These are phyloP conservation scores for Aspergillus carbonarius DNA, from an alignment of 2,329 filamentous ascomycete species.

Conservation along the genomic window DNA sequence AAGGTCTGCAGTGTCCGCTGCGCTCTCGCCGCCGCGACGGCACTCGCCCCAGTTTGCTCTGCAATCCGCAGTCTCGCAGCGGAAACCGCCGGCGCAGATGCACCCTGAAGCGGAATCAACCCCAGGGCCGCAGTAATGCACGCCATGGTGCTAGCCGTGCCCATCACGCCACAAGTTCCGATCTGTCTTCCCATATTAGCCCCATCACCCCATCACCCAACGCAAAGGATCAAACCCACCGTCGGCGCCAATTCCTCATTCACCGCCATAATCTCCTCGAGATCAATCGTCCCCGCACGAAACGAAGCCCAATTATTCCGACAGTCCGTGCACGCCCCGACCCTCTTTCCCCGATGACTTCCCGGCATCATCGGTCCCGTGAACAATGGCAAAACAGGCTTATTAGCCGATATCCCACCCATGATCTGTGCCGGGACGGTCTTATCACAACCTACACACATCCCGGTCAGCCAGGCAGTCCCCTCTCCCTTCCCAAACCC, in stretches of 20 bases:
- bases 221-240: slow-evolving; percentile 37
- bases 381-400: slow-evolving; percentile 65
- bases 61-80: slow-evolving; percentile 53
- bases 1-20: slow-evolving; percentile 45
- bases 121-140: slow-evolving; percentile 54
- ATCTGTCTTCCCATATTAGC: slow-evolving; percentile 22
- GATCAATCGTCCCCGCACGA: slow-evolving; percentile 64
- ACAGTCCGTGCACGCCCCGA: slow-evolving; percentile 73
- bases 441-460: slow-evolving; percentile 64
- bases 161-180: slow-evolving; percentile 58
- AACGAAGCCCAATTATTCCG: slow-evolving; percentile 70
- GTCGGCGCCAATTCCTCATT: slow-evolving; percentile 73
- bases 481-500: too few relatives aligned
- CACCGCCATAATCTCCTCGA: slow-evolving; percentile 68
- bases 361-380: slow-evolving; percentile 76
- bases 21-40: slow-evolving; percentile 44
- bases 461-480: not conserved
- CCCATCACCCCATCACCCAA: too few relatives aligned
- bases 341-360: slow-evolving; percentile 60
- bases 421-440: slow-evolving; percentile 72
- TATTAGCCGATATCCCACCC: slow-evolving; percentile 72
- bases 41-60: slow-evolving; percentile 53
- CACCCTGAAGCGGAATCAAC: slow-evolving; percentile 53
- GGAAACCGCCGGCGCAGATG: slow-evolving; percentile 54
- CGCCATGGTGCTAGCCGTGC: slow-evolving; percentile 58